phyloP scores from a whole-genome alignment of 257 asterid species.

The Lantana camara region DNA sequence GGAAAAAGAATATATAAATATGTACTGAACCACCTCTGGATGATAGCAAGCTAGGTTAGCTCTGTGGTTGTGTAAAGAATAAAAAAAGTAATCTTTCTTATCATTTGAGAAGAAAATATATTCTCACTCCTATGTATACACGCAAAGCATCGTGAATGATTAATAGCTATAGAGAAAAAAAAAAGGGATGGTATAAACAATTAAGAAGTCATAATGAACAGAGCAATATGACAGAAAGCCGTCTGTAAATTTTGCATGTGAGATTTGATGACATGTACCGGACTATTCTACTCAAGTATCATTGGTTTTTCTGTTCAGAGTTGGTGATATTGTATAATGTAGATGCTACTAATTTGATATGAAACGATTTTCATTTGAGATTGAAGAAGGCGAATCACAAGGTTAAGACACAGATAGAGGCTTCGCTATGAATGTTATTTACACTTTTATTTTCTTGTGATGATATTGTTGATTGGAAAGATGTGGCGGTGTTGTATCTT shows the following conservation, averaged over 20 bases:
- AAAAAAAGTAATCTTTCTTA: not conserved
- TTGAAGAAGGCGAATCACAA: conserved; percentile 15
- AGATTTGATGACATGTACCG: not conserved
- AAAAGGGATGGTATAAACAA: conserved; percentile 1
- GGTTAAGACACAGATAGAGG: conserved; percentile 3
- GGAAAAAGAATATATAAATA: not conserved
- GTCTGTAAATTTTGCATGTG: conserved; percentile 2
- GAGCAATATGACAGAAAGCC: no score
- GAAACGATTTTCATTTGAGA: not conserved
- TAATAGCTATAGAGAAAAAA: not conserved
- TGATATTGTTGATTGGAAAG: no score
- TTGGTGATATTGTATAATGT: not conserved
- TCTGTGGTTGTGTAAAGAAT: not conserved
- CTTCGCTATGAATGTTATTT: not conserved
- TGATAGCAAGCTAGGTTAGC: conserved; percentile 7
- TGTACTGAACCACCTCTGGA: conserved; percentile 1
- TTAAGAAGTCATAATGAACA: not conserved
- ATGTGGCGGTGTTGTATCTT: no score
- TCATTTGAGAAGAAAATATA: not conserved
- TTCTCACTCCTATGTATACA: not conserved
- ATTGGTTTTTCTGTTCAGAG: not conserved
- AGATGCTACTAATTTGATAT: not conserved
- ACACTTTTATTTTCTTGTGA: no score
- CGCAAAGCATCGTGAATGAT: conserved; percentile 5
- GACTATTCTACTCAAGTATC: not conserved